Conservation (phyloP, 805 yeast genomes). For the Monosporozyma aerobia region DNA sequence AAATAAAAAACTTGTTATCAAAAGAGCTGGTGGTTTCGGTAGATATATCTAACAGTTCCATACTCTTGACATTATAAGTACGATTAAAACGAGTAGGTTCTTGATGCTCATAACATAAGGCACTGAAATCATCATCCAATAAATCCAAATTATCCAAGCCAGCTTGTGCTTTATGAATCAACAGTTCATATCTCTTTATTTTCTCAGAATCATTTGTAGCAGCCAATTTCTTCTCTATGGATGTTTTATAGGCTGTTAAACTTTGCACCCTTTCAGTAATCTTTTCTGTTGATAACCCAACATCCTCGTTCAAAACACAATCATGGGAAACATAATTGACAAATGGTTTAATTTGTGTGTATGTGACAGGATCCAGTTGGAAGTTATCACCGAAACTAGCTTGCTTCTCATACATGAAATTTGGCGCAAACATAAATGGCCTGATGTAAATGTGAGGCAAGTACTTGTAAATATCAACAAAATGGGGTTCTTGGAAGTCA, state of each 20-base stretch:
- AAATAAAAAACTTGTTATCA: slow-evolving; percentile 60
- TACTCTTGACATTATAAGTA: slow-evolving; percentile 3
- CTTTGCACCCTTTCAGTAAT: slow-evolving; percentile 15
- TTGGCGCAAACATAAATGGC: slow-evolving; percentile 61
- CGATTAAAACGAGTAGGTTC: slow-evolving; percentile 1
- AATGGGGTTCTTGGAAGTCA: slow-evolving; percentile 53
- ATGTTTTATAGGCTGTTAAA: slow-evolving; percentile 35
- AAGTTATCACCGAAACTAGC: slow-evolving; percentile 40
- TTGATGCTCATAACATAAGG: slow-evolving; percentile 6
- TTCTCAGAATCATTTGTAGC: slow-evolving; percentile 13
- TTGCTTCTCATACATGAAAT: slow-evolving; percentile 60
- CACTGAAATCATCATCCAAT: slow-evolving; percentile 17
- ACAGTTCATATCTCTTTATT: slow-evolving; percentile 9
- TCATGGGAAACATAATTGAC: slow-evolving; percentile 50
- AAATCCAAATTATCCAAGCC: slow-evolving; percentile 13
- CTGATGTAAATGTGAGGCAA: slow-evolving; percentile 39
- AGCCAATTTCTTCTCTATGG: slow-evolving; percentile 34
- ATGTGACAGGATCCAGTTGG: slow-evolving; percentile 33
- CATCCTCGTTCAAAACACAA: slow-evolving; percentile 38
- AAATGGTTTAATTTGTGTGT: slow-evolving; percentile 35
- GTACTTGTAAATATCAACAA: slow-evolving; percentile 31
- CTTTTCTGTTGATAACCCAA: slow-evolving; percentile 14
- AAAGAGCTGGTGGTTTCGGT: slow-evolving; percentile 4
- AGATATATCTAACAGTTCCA: slow-evolving; percentile 17
- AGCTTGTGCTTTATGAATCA: slow-evolving; percentile 8